Evolutionary conservation across 1,139 yeast genomes (phyloP), one percentile per base, ranked within the genome.

Genomic region (Saccharomyces hybrid): DNA sequence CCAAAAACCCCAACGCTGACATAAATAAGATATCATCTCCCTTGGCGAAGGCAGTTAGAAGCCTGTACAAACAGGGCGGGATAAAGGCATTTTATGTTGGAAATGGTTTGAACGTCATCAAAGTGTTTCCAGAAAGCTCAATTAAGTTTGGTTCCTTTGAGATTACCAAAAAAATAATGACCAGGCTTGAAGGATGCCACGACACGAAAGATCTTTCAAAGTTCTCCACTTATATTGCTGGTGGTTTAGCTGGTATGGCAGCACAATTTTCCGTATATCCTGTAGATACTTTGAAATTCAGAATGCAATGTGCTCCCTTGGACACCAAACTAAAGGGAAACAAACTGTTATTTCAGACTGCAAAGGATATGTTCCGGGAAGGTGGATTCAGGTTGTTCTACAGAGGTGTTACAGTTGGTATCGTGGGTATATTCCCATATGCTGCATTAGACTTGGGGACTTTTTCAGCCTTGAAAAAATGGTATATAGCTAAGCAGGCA

Each of bases 81-180:
- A 57, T 90, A 7, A 79, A 79, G 55, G 84, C 95, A 0, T 93
- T 93, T 66, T 93, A 93, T 68, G 96, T 91, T 7, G 99, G 98
- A 13, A 91, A 91, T 72, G 98, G 98, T 0, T 75, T 93, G 46
- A 93, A 93, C 68, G 91, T 88, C n/a, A 68, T 90, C 57, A 93
- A 93, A 67, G 97, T 93, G 29, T 89, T 93, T 66, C 99, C 99
- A 0, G 99, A 93, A 69, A 86, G 96, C 47, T 97, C 99, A 2
- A 93, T 93, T 82, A 93, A 93, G 68, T 93, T 93, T 71, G 98
- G 99, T 3, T 84, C 96, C 2, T 93, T 93, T 70, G 99, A 93
- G 69, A 81, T 91, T 4, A 84, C 93, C 0, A 93, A 93, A 65
- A 76, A 88, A 56, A 68, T 85, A 47, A 75, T 93, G 64, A 86